Conservation (phyloP, 2,329 filamentous ascomycete species). For the Coleophoma eucalyptorum region DNA sequence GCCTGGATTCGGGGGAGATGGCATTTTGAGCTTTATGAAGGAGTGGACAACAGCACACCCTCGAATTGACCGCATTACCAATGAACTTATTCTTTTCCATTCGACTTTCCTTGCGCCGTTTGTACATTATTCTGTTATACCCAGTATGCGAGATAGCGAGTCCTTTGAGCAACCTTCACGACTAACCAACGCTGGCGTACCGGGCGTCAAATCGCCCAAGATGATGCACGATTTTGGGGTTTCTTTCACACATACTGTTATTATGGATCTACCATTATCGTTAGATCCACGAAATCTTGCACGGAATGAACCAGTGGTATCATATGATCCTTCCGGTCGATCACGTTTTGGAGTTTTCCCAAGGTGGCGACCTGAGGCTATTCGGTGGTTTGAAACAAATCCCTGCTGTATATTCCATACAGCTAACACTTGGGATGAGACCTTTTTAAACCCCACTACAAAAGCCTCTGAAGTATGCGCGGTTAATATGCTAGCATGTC, state of each 20-base stretch:
- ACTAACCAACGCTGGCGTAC: conserved; percentile 49
- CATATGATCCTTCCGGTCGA: conserved; percentile 51
- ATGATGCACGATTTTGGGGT: conserved; percentile 79
- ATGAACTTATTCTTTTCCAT: conserved; percentile 66
- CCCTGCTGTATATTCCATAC: conserved; percentile 70
- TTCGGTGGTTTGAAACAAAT: conserved; percentile 65
- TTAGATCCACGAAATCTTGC: conserved; percentile 60
- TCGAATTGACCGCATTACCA: conserved; percentile 59
- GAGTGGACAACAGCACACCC: conserved; percentile 72
- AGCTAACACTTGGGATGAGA: conserved; percentile 65
- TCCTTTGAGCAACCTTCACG: conserved; percentile 18
- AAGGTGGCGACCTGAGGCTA: conserved; percentile 48
- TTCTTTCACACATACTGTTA: conserved; percentile 57
- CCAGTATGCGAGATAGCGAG: conserved; percentile 28
- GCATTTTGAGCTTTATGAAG: conserved; percentile 56
- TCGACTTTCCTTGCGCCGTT: conserved; percentile 62
- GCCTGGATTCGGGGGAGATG: conserved; percentile 48
- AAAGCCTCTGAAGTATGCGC: conserved; percentile 29
- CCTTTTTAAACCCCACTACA: conserved; percentile 14
- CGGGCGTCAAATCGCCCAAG: conserved; percentile 59
- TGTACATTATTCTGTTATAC: conserved; percentile 61
- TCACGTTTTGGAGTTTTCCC: conserved; percentile 68
- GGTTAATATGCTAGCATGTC: conserved; percentile 63
- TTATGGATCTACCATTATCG: conserved; percentile 65
- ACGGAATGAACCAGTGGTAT: conserved; percentile 51